Base-by-base conservation (phyloP, 495 filamentous ascomycete species). In the Stereocaulon alpinum region DNA sequence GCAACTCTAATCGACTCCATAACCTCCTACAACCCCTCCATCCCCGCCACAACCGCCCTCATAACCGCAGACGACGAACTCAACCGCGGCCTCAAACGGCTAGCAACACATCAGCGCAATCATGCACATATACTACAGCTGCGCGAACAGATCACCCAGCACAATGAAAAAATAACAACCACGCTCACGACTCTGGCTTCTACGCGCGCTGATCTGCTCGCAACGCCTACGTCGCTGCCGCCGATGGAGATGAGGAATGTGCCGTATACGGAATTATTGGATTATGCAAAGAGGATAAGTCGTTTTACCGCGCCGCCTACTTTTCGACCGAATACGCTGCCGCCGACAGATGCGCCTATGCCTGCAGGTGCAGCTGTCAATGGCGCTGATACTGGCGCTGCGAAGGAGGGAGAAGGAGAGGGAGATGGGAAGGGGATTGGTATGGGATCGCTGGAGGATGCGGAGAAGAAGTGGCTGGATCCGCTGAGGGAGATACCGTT, bases 21-120 rank as follows among this genome's bases (percentile, higher is more conserved):
- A 44, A 73, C 85, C 10, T 83, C 87, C 58, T 90, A 89, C 78
- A 87, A 88, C 62, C 88, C 88, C 32, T 85, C 82, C 12, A 71
- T 80, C 6, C 67, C 72, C 30, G 78, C 82, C 27, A 86, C 86
- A 6, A 71, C 76, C 24, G 81, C 86, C 37, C 78, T 92, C 20
- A 72, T 85, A 6, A 71, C 75, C n/a, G 88, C 86, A 44, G 86
- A 92, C 62, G 74, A 76, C 41, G 79, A 82, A 51, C 78, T 92
- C 22, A 74, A 69, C 48, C 64, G 73, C 47, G 79, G 81, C 17
- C 73, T 92, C 20, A 74, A 82, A 62, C 76, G 81, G 51, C 61
- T 91, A 51, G 71, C 82, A 61, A 74, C 66, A 7, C 88, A 92
- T 72, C 88, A 91, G 65, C 71, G 73, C 47, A 87, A 88, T 70